A percentile compares a stretch with the other conserved stretches of the same genome.
Evolutionary conservation across 306 rosid species (phyloP).

Genomic region (Trifolium dubium): DNA sequence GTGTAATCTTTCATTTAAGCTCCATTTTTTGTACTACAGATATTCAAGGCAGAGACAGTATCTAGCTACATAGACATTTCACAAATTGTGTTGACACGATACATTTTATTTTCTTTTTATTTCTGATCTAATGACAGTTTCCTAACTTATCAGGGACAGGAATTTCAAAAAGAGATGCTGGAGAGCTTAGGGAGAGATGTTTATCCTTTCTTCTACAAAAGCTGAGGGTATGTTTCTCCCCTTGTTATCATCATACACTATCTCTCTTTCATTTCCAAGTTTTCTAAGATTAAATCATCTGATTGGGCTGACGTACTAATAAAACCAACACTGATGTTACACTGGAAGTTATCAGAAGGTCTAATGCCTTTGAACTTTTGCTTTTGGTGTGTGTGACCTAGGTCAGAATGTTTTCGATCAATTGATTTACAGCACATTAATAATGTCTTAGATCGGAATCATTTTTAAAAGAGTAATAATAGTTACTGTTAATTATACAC

Average conservation of each 20-base stretch:
- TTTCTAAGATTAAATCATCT: background rate
- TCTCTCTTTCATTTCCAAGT: background rate
- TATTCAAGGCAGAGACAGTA: constrained; percentile 19
- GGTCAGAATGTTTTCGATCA: background rate
- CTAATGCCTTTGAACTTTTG: background rate
- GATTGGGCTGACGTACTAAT: background rate
- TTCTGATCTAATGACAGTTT: constrained; percentile 1
- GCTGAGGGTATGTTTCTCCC: constrained; percentile 54
- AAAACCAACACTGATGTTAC: background rate
- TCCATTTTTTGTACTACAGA: constrained; percentile 7
- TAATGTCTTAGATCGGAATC: background rate
- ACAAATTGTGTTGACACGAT: background rate
- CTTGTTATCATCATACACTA: constrained; percentile 9
- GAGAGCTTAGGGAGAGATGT: constrained; percentile 66
- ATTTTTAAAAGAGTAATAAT: background rate
- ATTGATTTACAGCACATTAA: constrained; percentile 2
- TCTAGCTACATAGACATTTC: background rate
- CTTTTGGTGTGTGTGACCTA: background rate
- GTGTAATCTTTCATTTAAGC: constrained; percentile 3
- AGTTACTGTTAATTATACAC: background rate
- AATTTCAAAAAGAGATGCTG: constrained; percentile 65
- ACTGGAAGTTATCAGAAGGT: constrained; percentile 5
- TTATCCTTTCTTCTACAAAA: constrained; percentile 62
- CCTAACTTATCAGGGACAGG: constrained; percentile 66
- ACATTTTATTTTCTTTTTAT: constrained; percentile 12